Evolutionary conservation across 495 filamentous ascomycete species (phyloP).

Genomic region (Aspergillus campestris): DNA sequence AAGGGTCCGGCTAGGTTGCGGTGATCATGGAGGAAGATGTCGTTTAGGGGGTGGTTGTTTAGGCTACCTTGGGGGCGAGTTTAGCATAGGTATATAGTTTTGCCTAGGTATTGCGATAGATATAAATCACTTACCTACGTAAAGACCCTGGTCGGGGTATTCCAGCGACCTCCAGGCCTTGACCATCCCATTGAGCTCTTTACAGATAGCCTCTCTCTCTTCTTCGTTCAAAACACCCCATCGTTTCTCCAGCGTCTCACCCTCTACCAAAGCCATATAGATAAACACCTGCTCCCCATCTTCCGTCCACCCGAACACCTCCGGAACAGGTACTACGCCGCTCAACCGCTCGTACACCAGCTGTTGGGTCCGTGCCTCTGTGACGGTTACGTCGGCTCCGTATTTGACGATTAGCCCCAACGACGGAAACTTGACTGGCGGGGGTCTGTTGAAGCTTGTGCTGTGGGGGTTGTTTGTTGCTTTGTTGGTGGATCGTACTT

Average conservation of each 20-base stretch:
- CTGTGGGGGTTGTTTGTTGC: conserved; percentile 6
- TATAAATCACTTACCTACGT: conserved; percentile 19
- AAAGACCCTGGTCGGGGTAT: conserved; percentile 20
- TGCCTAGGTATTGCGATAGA: conserved; percentile 4
- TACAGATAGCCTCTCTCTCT: conserved; percentile 30
- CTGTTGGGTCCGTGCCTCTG: conserved; percentile 35
- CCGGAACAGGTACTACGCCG: conserved; percentile 31
- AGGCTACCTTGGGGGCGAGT: conserved; percentile 9
- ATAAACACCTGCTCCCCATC: conserved; percentile 36
- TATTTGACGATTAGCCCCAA: conserved; percentile 39
- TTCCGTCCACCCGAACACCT: conserved; percentile 38
- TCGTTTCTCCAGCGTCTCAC: conserved; percentile 26
- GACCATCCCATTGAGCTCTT: conserved; percentile 25
- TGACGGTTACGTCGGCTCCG: conserved; percentile 27
- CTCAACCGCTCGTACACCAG: conserved; percentile 24
- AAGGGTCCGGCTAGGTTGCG: conserved; percentile 14
- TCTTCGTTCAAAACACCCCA: conserved; percentile 26
- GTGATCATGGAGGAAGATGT: conserved; percentile 12
- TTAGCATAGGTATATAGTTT: background rate
- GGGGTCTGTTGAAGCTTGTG: conserved; percentile 8
- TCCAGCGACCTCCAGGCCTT: conserved; percentile 20
- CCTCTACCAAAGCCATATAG: conserved; percentile 38
- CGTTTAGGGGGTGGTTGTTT: conserved; percentile 14
- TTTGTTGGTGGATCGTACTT: conserved; percentile 14
- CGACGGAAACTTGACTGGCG: conserved; percentile 29